phyloP scores from a whole-genome alignment of 305 asterid genomes.

The Rubia peregrina region DNA sequence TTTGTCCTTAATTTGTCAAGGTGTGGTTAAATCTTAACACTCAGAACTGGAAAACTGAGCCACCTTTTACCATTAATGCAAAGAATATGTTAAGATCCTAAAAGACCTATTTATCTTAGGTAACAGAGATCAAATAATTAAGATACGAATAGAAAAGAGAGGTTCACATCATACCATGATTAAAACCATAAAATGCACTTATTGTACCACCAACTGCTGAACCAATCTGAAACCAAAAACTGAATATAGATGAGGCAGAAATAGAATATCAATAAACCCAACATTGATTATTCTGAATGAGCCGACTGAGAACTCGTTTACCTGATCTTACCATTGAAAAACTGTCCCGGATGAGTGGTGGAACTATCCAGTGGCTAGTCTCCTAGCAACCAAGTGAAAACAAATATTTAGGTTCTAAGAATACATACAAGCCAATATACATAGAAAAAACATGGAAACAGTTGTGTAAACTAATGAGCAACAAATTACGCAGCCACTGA shows the following conservation, averaged over 20 bases:
- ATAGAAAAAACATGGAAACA: neutral
- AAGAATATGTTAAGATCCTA: neutral
- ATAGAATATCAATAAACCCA: neutral
- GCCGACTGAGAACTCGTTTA: neutral
- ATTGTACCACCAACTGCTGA: conserved; percentile 83
- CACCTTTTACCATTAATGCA: neutral
- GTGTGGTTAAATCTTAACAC: neutral
- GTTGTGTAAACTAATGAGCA: neutral
- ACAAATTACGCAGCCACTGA: neutral
- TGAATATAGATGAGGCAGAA: neutral
- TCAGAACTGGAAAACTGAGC: neutral
- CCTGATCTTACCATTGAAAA: conserved; percentile 61
- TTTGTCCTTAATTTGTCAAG: neutral
- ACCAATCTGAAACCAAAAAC: conserved; percentile 43
- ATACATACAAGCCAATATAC: neutral
- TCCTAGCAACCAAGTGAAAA: conserved; percentile 39
- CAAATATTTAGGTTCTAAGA: neutral
- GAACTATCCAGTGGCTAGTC: conserved; percentile 71
- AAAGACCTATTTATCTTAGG: neutral
- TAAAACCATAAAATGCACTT: conserved; percentile 78
- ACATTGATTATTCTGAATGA: neutral
- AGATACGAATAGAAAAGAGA: conserved; percentile 7
- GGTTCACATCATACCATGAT: conserved; percentile 40
- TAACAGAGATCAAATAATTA: conserved; percentile 4
- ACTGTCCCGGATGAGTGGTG: conserved; percentile 75